A percentile compares a stretch with the other conserved stretches of the same genome.
phyloP scores from a whole-genome alignment of 768 basidiomycete species.

The Pisolithus tinctorius region DNA sequence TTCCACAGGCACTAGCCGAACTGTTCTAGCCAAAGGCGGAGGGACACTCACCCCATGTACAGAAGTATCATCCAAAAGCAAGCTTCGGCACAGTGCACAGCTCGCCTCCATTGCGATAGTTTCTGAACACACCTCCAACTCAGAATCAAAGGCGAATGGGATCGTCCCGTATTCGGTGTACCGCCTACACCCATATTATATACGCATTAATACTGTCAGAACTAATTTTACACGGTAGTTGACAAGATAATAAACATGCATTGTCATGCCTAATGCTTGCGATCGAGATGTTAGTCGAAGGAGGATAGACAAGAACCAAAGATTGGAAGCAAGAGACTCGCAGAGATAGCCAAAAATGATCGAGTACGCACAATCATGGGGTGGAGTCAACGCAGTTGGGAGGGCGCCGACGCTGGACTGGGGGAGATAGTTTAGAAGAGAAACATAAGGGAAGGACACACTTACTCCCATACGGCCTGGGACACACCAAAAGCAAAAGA shows the following conservation, averaged over 20 bases:
- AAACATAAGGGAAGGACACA: background rate
- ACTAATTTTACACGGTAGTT: constrained; percentile 30
- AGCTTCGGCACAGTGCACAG: too few species aligned
- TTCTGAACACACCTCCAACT: too few species aligned
- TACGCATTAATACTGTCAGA: constrained; percentile 6
- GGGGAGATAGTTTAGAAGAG: background rate
- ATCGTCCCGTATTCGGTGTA: too few species aligned
- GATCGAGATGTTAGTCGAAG: background rate
- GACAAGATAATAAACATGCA: constrained; percentile 12
- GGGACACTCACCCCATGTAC: too few species aligned
- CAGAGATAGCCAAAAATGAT: background rate
- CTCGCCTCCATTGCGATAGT: too few species aligned
- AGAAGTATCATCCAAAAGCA: too few species aligned
- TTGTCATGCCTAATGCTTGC: constrained; percentile 2
- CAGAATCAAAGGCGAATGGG: too few species aligned
- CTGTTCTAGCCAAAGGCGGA: too few species aligned
- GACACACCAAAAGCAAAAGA: constrained; percentile 10
- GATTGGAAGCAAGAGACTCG: background rate
- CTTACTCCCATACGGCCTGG: constrained; percentile 17
- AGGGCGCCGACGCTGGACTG: background rate
- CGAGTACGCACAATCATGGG: background rate
- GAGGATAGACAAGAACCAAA: background rate
- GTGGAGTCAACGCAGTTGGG: background rate
- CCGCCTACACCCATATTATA: background rate
- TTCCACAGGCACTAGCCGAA: too few species aligned